Evolutionary conservation across 1,139 yeast genomes (phyloP), one percentile per base, ranked within the genome.

Genomic region (Hemisphaericaspora xylofermentans): DNA sequence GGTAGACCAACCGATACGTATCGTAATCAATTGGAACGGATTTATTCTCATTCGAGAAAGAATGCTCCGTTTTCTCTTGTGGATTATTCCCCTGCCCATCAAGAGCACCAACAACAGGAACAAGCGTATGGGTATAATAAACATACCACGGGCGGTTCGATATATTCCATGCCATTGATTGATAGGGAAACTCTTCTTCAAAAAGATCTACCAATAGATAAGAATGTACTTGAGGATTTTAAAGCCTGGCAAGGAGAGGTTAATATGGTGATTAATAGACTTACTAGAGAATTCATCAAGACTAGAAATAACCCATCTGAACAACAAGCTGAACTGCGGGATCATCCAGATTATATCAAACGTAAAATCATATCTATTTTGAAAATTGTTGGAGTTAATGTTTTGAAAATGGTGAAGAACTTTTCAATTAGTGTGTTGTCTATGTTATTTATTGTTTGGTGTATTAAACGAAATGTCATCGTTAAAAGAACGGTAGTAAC

Each of bases 201-300:
- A 7, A 22, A 41, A 33, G 13, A 41, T 17, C 21, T 13, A 8
- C 19, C 22, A 16, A 24, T 32, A 13, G 21, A 38, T 4, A 42
- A 34, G 14, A 39, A 39, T 36, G 40, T 48, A 13, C 43, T 63
- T 42, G 74, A 67, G 35, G 77, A 72, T 34, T 68, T 72, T 46
- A 65, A 63, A 42, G 60, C 57, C 17, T 72, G 78, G 78, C 78
- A 72, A 51, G 64, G 66, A 12, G 76, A 72, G 43, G 70, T 72
- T 28, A 72, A 71, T 46, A 50, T 61, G 39, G 63, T 71, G 28
- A 65, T 72, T 39, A 66, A 64, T 41, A 67, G 63, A 47, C 62
- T 72, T 37, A 61, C 74, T 8, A 56, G 64, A 37, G 77, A 72
- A 44, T 63, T 63, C 38, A 52, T 66, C 28, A 53, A 50, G 35